Percentiles rank a stretch among this genome's conserved stretches.
Conservation (phyloP, 2,329 filamentous ascomycete genomes). For the Colletotrichum spinosum region DNA sequence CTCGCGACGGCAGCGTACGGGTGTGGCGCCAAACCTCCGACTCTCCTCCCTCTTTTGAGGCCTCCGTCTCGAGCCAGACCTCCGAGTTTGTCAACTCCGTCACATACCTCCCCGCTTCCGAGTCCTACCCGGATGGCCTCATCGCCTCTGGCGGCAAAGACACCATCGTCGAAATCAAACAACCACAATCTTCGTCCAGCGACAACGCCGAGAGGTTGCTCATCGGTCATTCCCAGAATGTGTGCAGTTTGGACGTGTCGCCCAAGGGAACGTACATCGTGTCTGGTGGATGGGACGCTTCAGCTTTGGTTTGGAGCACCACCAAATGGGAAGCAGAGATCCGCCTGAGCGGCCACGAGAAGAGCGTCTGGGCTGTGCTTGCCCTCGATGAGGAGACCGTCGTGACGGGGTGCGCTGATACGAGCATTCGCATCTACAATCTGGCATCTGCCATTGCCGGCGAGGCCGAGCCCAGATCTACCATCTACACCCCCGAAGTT, state of each 20-base stretch:
- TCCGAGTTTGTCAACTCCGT: slow-evolving; percentile 90
- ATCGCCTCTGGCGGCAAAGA: slow-evolving; percentile 92
- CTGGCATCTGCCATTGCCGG: slow-evolving; percentile 70
- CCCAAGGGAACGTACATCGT: slow-evolving; percentile 80
- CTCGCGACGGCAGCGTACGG: slow-evolving; percentile 90
- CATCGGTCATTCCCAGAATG: slow-evolving; percentile 86
- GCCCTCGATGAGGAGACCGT: slow-evolving; percentile 83
- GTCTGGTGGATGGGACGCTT: slow-evolving; percentile 93
- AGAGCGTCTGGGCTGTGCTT: slow-evolving; percentile 90
- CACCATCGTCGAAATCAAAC: slow-evolving; percentile 90
- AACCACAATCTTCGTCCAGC: slow-evolving; percentile 72
- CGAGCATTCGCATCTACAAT: slow-evolving; percentile 86
- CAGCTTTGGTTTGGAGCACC: slow-evolving; percentile 88
- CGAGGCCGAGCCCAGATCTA: slow-evolving; percentile 63
- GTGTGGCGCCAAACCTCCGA: slow-evolving; percentile 80
- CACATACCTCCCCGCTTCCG: slow-evolving; percentile 77
- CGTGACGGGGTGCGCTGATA: slow-evolving; percentile 93
- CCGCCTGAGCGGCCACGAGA: slow-evolving; percentile 77
- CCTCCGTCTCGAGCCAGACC: slow-evolving; percentile 82
- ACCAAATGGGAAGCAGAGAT: slow-evolving; percentile 84
- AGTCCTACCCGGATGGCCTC: slow-evolving; percentile 79
- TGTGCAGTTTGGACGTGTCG: slow-evolving; percentile 86
- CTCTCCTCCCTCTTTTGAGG: slow-evolving; percentile 78
- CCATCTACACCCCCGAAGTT: slow-evolving; percentile 78
- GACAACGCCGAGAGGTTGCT: slow-evolving; percentile 89